Evolutionary conservation across 2,329 filamentous ascomycete species (phyloP).

Genomic region (Diaporthe nobilis): DNA sequence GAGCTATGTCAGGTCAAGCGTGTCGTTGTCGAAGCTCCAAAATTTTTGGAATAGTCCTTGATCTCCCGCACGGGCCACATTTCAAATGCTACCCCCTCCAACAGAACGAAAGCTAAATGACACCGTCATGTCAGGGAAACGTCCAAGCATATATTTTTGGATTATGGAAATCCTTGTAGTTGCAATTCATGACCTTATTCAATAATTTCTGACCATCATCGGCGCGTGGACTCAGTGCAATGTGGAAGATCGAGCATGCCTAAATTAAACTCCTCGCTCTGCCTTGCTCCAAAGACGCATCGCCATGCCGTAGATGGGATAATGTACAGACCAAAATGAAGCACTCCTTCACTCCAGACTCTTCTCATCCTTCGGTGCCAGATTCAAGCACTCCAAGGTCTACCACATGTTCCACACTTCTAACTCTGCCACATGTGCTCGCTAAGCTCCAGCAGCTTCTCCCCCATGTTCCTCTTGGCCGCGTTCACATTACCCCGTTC

Average conservation of each 20-base stretch:
- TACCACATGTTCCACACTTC: constrained; percentile 71
- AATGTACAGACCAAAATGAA: constrained; percentile 2
- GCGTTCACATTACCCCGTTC: constrained; percentile 77
- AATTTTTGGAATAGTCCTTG: constrained; percentile 36
- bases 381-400: constrained; percentile 50
- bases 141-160: background rate
- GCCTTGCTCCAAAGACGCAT: constrained; percentile 22
- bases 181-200: no score
- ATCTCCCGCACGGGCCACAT: constrained; percentile 26
- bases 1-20: constrained; percentile 32
- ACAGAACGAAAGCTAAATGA: background rate
- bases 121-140: background rate
- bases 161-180: no score
- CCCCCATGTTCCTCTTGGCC: constrained; percentile 78
- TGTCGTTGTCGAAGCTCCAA: constrained; percentile 38
- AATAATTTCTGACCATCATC: background rate
- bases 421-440: constrained; percentile 79
- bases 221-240: background rate
- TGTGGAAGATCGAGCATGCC: constrained; percentile 16
- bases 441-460: constrained; percentile 77
- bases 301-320: constrained; percentile 2
- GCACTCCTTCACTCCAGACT: background rate
- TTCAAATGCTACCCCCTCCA: background rate
- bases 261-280: constrained; percentile 34
- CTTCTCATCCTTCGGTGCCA: background rate